phyloP scores from a whole-genome alignment of 768 basidiomycete species.

The Pulveroboletus ravenelii region DNA sequence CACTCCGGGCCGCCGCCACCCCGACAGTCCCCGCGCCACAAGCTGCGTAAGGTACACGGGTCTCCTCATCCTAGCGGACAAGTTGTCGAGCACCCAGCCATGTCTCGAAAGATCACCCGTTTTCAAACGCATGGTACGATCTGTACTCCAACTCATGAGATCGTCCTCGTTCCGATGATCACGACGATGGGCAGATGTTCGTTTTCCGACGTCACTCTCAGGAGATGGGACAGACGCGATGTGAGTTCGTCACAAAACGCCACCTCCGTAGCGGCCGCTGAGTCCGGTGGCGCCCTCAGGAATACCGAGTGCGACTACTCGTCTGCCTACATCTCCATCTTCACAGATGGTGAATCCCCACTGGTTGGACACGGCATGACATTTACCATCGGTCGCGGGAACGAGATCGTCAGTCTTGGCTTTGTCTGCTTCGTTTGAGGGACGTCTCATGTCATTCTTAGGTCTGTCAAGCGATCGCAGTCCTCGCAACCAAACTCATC shows the following conservation, averaged over 20 bases:
- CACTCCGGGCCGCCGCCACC: constrained; percentile 1
- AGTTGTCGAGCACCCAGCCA: constrained; percentile 1
- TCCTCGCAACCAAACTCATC: constrained; percentile 75
- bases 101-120: constrained; percentile 45
- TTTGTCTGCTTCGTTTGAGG: not conserved
- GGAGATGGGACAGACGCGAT: constrained; percentile 95
- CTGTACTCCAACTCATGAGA: constrained; percentile 55
- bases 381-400: constrained; percentile 91
- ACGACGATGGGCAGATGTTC: constrained; percentile 54
- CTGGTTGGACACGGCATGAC: constrained; percentile 92
- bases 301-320: constrained; percentile 96
- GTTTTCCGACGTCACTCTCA: constrained; percentile 86
- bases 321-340: constrained; percentile 81
- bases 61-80: not conserved
- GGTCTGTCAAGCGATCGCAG: constrained; percentile 79
- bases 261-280: not conserved
- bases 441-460: constrained; percentile 23
- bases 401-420: constrained; percentile 66
- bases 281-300: constrained; percentile 39
- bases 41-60: not conserved
- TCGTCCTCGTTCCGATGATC: not conserved
- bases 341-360: constrained; percentile 56
- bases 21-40: constrained; percentile 4
- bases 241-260: constrained; percentile 35
- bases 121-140: constrained; percentile 57